These are phyloP conservation scores for Chiua virens DNA, from an alignment of 768 basidiomycete genomes.

Conservation along the genomic window DNA sequence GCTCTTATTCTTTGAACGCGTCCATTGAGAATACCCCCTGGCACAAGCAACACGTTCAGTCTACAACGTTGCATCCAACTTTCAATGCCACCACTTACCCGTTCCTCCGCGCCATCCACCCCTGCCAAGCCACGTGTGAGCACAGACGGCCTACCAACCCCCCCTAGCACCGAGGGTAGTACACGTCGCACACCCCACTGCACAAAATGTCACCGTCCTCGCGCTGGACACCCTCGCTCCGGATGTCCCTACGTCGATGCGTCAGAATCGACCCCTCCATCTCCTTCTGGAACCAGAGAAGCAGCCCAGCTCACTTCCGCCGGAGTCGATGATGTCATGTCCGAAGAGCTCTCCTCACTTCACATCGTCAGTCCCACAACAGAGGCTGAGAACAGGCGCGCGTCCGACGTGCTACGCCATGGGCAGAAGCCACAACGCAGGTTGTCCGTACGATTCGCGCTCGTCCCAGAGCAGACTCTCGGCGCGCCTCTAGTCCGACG, in stretches of 20 bases:
- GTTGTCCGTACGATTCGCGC: conserved; percentile 32
- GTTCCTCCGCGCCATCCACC: conserved; percentile 32
- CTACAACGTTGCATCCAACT: neutral
- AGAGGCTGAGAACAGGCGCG: conserved; percentile 11
- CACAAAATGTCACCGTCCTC: conserved; percentile 53
- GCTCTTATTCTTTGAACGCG: too few relatives aligned
- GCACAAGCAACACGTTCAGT: too few relatives aligned
- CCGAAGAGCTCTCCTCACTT: conserved; percentile 48
- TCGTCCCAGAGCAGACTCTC: conserved; percentile 42
- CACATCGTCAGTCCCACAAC: conserved; percentile 33
- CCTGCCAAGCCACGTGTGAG: conserved; percentile 22
- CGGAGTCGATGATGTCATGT: conserved; percentile 30
- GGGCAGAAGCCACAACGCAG: conserved; percentile 17
- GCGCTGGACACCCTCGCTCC: conserved; percentile 60
- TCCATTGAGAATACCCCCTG: too few relatives aligned
- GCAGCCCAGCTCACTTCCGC: neutral
- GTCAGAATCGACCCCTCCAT: conserved; percentile 10
- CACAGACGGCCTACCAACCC: conserved; percentile 14
- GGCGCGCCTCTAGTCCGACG: conserved; percentile 49
- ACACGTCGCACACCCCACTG: conserved; percentile 56
- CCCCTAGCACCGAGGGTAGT: conserved; percentile 35
- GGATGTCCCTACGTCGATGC: conserved; percentile 53
- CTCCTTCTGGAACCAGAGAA: conserved; percentile 13
- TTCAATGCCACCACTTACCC: conserved; percentile 27
- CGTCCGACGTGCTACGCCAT: neutral